These are phyloP conservation scores for Inga laurina DNA, from an alignment of 306 rosid species.

Conservation along the genomic window DNA sequence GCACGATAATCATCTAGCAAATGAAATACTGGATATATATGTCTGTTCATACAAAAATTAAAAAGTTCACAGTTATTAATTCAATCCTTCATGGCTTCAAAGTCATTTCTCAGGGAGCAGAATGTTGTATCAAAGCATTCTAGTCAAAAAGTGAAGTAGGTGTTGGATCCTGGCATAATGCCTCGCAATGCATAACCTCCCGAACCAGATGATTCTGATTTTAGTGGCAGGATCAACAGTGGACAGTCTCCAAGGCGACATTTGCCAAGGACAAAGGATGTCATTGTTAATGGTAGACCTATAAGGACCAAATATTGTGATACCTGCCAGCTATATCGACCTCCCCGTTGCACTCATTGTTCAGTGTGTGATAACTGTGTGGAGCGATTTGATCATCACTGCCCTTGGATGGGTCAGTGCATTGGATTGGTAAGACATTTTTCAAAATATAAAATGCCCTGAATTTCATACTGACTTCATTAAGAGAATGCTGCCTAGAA, in stretches of 20 bases:
- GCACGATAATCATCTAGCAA: too few species aligned
- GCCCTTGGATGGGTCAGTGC: slow-evolving; percentile 92
- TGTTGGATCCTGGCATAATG: slow-evolving; percentile 71
- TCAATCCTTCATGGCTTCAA: too few species aligned
- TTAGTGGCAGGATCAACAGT: slow-evolving; percentile 33
- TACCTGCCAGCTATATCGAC: slow-evolving; percentile 77
- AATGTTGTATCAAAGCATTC: too few species aligned
- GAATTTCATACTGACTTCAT: background rate
- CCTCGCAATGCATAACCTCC: slow-evolving; percentile 72
- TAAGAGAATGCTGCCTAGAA: background rate
- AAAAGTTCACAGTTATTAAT: too few species aligned
- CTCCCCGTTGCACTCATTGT: slow-evolving; percentile 77
- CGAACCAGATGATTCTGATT: slow-evolving; percentile 43
- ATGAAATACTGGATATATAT: too few species aligned
- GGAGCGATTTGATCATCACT: slow-evolving; percentile 84
- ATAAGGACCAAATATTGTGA: slow-evolving; percentile 71
- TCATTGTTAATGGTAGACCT: slow-evolving; percentile 49
- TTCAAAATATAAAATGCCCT: background rate
- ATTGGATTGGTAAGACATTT: slow-evolving; percentile 64
- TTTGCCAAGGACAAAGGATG: slow-evolving; percentile 61
- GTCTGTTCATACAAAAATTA: too few species aligned
- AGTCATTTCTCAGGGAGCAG: too few species aligned
- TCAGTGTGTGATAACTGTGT: slow-evolving; percentile 81
- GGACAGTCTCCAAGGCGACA: slow-evolving; percentile 38
- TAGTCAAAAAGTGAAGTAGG: too few species aligned